Base-by-base conservation (phyloP, 192 early-diverging fungal genomes). In the Radiomyces spectabilis region DNA sequence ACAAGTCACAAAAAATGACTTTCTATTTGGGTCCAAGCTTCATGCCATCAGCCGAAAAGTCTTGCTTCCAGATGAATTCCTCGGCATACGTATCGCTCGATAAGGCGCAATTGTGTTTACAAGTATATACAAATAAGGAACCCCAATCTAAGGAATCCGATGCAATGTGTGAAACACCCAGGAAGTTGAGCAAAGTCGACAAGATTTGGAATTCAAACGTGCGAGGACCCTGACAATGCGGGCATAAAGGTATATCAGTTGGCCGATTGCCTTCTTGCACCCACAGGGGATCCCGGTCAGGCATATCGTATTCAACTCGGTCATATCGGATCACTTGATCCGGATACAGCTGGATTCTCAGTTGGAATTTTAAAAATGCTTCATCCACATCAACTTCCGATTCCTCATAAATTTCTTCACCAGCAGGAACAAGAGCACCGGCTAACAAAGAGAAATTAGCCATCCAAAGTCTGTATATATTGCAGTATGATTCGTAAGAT, bases 171-270 rank as follows among this genome's bases (percentile, higher is more conserved):
- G 92, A 81, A 24, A 97, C 77, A 12, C 69, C 55, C 24, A 98
- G 69, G 53, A 57, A 68, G 57, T 85, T 87, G 42, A 98, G 74
- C 39, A 98, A 75, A 41, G 92, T 91, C 1, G 95, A 93, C 74
- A 96, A 80, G 33, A 94, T 80, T 83, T 98, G 95, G 61, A 95
- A 92, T 68, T 98, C 95, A 63, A 95, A 93, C 24, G 84, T 79
- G 25, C 93, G 76, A 15, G 65, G 59, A 8, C 77, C 78, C 2
- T 78, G 74, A 65, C 95, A 98, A 45, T 73, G 59, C 15, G 75
- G 71, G 69, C 95, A 98, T 0, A 59, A 30, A 9, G 83, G 77
- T 31, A 93, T 78, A 40, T 79, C 76, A 2, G 41, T 50, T 12
- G 93, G 91, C 49, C 77, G 79, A 6, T 74, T 81, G 24, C 58